These are phyloP conservation scores for Gardenia jasminoides DNA, from an alignment of 257 asterid genomes.

Conservation along the genomic window DNA sequence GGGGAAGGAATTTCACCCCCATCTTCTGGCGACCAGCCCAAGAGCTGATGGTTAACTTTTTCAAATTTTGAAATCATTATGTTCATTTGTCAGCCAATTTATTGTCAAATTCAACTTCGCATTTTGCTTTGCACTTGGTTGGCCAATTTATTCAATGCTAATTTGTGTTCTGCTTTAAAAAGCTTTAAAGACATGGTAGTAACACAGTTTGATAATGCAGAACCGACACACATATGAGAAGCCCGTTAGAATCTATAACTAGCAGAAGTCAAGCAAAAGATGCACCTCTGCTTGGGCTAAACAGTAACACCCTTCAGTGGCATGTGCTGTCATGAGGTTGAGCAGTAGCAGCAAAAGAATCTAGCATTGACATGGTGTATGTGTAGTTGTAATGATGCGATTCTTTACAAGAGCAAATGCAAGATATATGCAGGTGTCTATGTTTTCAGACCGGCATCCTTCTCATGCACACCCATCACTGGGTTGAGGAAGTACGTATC, in stretches of 20 bases:
- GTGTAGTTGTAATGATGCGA: constrained; percentile 13
- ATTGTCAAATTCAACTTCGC: neutral
- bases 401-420: neutral
- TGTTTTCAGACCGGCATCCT: constrained; percentile 28
- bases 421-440: constrained; percentile 27
- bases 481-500: constrained; percentile 26
- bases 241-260: constrained; percentile 70
- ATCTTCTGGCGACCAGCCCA: too few species aligned
- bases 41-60: too few species aligned
- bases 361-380: neutral
- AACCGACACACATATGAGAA: constrained; percentile 69
- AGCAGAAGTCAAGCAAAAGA: constrained; percentile 17
- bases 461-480: constrained; percentile 7
- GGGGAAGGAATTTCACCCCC: too few species aligned
- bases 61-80: neutral
- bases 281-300: constrained; percentile 20
- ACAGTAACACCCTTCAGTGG: constrained; percentile 7
- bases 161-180: neutral
- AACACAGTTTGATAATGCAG: constrained; percentile 38
- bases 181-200: neutral
- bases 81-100: neutral
- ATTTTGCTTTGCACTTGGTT: neutral
- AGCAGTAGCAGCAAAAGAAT: constrained; percentile 2
- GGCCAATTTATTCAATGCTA: neutral
- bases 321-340: constrained; percentile 5